phyloP scores from a whole-genome alignment of 306 rosid species.

The Adenanthera pavonina region DNA sequence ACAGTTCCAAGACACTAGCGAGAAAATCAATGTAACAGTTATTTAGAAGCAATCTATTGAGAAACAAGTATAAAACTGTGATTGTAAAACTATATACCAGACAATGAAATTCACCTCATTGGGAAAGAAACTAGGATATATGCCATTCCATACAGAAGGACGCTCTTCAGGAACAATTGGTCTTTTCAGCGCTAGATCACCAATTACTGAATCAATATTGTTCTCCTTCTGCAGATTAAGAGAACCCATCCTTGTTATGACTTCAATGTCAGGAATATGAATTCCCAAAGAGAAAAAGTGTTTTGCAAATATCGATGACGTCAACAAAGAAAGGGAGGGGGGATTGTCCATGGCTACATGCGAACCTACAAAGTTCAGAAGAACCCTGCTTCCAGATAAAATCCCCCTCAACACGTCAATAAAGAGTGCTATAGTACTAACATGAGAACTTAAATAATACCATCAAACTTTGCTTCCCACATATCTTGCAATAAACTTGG shows the following conservation, averaged over 20 bases:
- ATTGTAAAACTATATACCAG: slow-evolving; percentile 17
- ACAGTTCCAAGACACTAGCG: neutral
- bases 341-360: slow-evolving; percentile 6
- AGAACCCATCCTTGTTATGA: slow-evolving; percentile 32
- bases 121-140: slow-evolving; percentile 67
- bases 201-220: slow-evolving; percentile 48
- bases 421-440: slow-evolving; percentile 1
- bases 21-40: neutral
- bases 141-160: slow-evolving; percentile 65
- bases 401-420: neutral
- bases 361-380: slow-evolving; percentile 24
- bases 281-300: slow-evolving; percentile 16
- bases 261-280: slow-evolving; percentile 10
- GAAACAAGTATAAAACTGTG: slow-evolving; percentile 5
- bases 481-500: slow-evolving; percentile 19
- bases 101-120: slow-evolving; percentile 60
- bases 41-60: neutral
- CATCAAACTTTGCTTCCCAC: neutral
- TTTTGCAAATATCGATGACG: slow-evolving; percentile 21
- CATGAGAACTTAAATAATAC: neutral
- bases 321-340: neutral
- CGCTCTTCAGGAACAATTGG: slow-evolving; percentile 61
- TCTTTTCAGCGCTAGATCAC: slow-evolving; percentile 67
- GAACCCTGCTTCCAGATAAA: neutral
- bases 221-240: slow-evolving; percentile 70